Evolutionary conservation across 75 land plant species (phyloP), one percentile per base, ranked within the genome.

Genomic region (Selaginella tamariscina): DNA sequence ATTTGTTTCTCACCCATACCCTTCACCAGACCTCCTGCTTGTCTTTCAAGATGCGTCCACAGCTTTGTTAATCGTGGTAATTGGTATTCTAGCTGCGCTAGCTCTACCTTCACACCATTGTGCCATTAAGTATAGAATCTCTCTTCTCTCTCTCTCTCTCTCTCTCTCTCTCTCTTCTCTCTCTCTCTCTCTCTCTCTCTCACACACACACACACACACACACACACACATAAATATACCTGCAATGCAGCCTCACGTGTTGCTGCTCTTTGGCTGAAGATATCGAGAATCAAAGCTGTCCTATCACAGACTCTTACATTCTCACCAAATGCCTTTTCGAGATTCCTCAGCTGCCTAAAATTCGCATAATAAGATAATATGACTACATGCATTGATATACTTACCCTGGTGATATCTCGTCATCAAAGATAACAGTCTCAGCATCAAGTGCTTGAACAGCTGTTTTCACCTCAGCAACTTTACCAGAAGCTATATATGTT

Each of bases 1-100:
- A 88, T 92, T 72, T 92, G 97, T 69, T 92, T 92, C 70, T 92
- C 97, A 56, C 97, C 97, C 97, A 92, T 92, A 55, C 97, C 95
- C 70, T 92, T 92, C 65, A 92, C 97, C 69, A 86, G 63, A 26
- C 97, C 97, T 69, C 97, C 97, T 29, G 94, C 83, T 67, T 92
- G 94, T 33, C 97, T 84, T 69, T 92, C 97, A 73, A 92, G 82
- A 72, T 92, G 97, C 54, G 87, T 84, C 97, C 97, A 92, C 87
- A 88, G 88, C 67, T 76, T 85, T 29, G 97, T 88, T 24, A 88
- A 65, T 23, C 89, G 84, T 5, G 97, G 97, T 44, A 92, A 66
- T 70, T 92, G 97, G 68, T 92, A 92, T 71, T 88, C 95, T 84
- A 88, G 82, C 74, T 84, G 89, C 49, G 97, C 97, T 76, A 92